Evolutionary conservation across 345 rosid species (phyloP).

Genomic region (Iberis pinnata): DNA sequence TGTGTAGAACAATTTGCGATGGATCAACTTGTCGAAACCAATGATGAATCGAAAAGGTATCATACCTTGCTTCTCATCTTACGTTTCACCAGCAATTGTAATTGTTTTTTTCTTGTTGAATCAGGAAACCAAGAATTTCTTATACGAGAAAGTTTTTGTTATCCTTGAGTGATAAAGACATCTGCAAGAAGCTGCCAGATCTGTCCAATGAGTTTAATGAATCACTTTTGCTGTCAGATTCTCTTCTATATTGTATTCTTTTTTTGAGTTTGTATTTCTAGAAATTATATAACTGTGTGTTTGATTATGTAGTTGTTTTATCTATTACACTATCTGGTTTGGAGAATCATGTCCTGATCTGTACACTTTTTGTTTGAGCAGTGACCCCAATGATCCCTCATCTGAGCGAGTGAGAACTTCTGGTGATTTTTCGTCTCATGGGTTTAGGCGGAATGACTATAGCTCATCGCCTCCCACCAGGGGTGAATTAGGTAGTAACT

Average conservation of each 20-base stretch:
- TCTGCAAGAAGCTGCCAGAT: slow-evolving; percentile 66
- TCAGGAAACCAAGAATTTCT: slow-evolving; percentile 50
- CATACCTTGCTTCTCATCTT: slow-evolving; percentile 17
- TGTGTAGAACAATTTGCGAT: slow-evolving; percentile 36
- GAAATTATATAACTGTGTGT: background rate
- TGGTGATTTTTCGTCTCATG: slow-evolving; percentile 47
- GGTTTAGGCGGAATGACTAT: slow-evolving; percentile 64
- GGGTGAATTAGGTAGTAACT: too few relatives aligned
- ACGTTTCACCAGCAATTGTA: background rate
- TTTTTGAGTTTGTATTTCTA: background rate
- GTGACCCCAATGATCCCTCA: slow-evolving; percentile 59
- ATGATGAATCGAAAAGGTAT: slow-evolving; percentile 36
- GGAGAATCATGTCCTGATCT: slow-evolving; percentile 10
- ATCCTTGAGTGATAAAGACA: slow-evolving; percentile 61
- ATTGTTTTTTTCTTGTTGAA: slow-evolving; percentile 20
- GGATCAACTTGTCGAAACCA: slow-evolving; percentile 37
- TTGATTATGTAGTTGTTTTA: background rate
- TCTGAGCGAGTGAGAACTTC: slow-evolving; percentile 53
- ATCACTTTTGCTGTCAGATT: slow-evolving; percentile 48
- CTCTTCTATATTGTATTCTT: background rate
- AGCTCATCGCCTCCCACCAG: slow-evolving; percentile 84
- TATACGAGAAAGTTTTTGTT: slow-evolving; percentile 67
- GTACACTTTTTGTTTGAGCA: slow-evolving; percentile 28
- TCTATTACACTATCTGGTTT: slow-evolving; percentile 12
- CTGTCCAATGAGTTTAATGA: slow-evolving; percentile 54